Base-by-base conservation (phyloP, 1,284 basidiomycete genomes). In the Moniliophthora roreri region DNA sequence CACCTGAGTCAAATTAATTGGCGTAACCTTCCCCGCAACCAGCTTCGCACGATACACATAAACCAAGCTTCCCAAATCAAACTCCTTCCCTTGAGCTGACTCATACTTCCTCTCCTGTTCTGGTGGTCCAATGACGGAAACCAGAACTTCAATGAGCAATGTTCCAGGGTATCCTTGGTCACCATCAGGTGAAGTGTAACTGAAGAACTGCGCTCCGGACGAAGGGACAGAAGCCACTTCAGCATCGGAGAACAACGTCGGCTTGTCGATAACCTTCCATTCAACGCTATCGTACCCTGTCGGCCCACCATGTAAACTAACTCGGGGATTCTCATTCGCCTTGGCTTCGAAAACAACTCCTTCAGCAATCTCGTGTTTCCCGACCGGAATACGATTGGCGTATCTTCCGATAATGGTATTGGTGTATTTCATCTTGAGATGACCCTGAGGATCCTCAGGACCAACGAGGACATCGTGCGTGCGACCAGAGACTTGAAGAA, bases 391-490 rank as follows among this genome's bases (percentile, higher is more conserved):
- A 28, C 87, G 79, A 68, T 90, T 90, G 36, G 85, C 74, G 60
- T 88, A 89, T 59, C 86, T 75, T 23, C 88, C 88, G 53, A 90
- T 76, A 63, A 89, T 76, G 10, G 83, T 81, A 69, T 89, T 89
- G 44, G 78, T 82, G 69, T 89, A 89, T 68, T 84, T 87, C 64
- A 82, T 76, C 10, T 65, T 70, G 40, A 73, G 65, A 66, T 89
- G 85, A 60, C 76, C 81, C 55, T 75, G 64, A 49, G 85, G 81
- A 28, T 74, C 68, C 70, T 88, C 84, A 26, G 87, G 87, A 11
- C 87, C 87, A 58, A 89, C 75, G 45, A 90, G 78, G 55, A 90
- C 79, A 66, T 89, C 87, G 69, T 89, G 84, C 8, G 84, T 86
- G 66, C 77, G 78, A 45, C 84, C 86, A 61, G 83, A 79, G 44